phyloP scores from a whole-genome alignment of 1,139 yeast genomes.

The Geotrichum siamense region DNA sequence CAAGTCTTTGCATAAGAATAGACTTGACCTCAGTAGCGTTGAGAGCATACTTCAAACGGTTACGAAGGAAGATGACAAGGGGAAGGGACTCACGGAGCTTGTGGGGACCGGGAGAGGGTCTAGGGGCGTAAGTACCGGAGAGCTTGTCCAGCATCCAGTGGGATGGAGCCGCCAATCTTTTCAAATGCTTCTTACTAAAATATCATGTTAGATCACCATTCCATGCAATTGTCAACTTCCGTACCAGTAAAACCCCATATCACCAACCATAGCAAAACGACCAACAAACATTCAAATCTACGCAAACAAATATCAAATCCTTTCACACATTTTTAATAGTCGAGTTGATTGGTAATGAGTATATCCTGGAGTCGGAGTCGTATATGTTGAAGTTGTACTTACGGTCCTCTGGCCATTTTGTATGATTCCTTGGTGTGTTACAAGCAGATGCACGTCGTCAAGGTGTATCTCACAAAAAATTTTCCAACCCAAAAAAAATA shows the following conservation, averaged over 20 bases:
- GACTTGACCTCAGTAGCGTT: slow-evolving; percentile 99
- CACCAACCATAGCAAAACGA: no score
- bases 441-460: slow-evolving; percentile 17
- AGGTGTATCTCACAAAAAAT: slow-evolving; percentile 13
- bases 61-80: slow-evolving; percentile 94
- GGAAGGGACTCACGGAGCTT: slow-evolving; percentile 99
- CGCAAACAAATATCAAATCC: no score
- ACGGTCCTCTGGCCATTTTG: slow-evolving; percentile 96
- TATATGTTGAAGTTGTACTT: slow-evolving; percentile 37
- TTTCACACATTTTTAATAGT: no score
- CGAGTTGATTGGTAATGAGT: no score
- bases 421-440: slow-evolving; percentile 12
- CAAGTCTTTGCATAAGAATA: slow-evolving; percentile 98
- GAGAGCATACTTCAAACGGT: slow-evolving; percentile 98
- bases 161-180: slow-evolving; percentile 66
- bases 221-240: not conserved
- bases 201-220: slow-evolving; percentile 4
- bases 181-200: slow-evolving; percentile 14
- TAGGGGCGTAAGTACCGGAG: slow-evolving; percentile 99
- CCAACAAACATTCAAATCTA: no score
- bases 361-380: no score
- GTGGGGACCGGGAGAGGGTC: slow-evolving; percentile 99
- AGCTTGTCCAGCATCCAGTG: slow-evolving; percentile 99
- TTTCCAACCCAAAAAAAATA: slow-evolving; percentile 7
- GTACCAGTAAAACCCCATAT: no score